Conservation (phyloP, 176 grass and related monocot species). For the Alopecurus myosuroides region DNA sequence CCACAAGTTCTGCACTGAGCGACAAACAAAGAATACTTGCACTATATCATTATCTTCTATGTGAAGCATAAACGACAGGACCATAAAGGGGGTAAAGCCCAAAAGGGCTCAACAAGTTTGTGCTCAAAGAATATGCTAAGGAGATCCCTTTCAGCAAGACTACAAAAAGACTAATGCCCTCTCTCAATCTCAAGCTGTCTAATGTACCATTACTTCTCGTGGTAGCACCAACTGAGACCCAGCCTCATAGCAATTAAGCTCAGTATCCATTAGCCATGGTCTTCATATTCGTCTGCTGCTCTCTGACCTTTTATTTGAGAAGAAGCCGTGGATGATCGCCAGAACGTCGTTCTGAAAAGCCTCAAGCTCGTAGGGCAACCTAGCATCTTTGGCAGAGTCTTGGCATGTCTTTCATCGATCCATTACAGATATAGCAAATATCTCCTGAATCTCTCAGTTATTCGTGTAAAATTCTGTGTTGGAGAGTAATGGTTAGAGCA, state of each 20-base stretch:
- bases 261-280: constrained; percentile 6
- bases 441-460: constrained; percentile 5
- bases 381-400: constrained; percentile 42
- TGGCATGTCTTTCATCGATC: constrained; percentile 14
- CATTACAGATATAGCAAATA: background rate
- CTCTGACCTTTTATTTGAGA: background rate
- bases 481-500: background rate
- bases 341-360: constrained; percentile 4
- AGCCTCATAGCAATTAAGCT: background rate
- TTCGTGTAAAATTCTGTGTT: background rate
- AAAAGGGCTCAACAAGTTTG: constrained; percentile 18
- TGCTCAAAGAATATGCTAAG: constrained; percentile 44
- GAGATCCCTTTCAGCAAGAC: constrained; percentile 37
- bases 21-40: constrained; percentile 22
- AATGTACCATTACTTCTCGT: background rate
- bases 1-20: constrained; percentile 26
- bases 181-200: background rate
- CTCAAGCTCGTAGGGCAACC: constrained; percentile 40
- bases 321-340: constrained; percentile 11
- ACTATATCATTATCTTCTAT: constrained; percentile 26
- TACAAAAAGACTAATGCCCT: constrained; percentile 37
- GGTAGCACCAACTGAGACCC: background rate
- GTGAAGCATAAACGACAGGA: constrained; percentile 30
- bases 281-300: background rate
- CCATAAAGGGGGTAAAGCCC: background rate